Base-by-base conservation (phyloP, 1,139 yeast species). In the Suhomyces maxii region DNA sequence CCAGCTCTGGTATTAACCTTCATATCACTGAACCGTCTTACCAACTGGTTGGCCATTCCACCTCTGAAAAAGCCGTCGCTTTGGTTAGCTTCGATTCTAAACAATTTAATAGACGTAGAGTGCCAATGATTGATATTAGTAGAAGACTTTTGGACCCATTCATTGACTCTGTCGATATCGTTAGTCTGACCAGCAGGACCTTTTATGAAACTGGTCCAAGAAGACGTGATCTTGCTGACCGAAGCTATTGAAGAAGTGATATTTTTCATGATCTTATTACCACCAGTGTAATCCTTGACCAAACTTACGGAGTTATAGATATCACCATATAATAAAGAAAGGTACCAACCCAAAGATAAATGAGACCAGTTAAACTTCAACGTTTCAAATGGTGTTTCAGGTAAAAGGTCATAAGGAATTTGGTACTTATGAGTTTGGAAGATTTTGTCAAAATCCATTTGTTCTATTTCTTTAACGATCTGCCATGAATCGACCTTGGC, bases 311-410 rank as follows among this genome's bases (percentile, higher is more conserved):
- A 65, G 42, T 78, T 76, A 59, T 80, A 88, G 0, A 88, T 76
- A 44, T 76, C 72, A 1, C 85, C 81, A 83, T 90, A 88, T 32
- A 88, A 59, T 12, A 86, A 68, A 11, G 87, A 79, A 39, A 79
- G 73, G 60, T 88, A 84, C 96, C 96, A 89, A 0, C 91, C 90
- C 34, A 87, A 69, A 0, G 93, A 81, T 8, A 77, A 57, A 38
- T 70, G 69, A 39, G 80, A 77, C 93, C 96, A 86, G 10, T 66
- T 63, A 52, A 87, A 83, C 44, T 63, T 68, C 50, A 85, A 68
- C 3, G 77, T 76, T 44, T 79, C 80, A 45, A 82, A 71, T 2
- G 69, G 69, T 0, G 71, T 60, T 2, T 57, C 56, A 0, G 77
- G 76, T 26, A 68, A 54, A 42, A 68, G 65, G 45, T 73, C 76